Conservation (phyloP, 192 early-diverging fungal species). For the Coemansia sp. region DNA sequence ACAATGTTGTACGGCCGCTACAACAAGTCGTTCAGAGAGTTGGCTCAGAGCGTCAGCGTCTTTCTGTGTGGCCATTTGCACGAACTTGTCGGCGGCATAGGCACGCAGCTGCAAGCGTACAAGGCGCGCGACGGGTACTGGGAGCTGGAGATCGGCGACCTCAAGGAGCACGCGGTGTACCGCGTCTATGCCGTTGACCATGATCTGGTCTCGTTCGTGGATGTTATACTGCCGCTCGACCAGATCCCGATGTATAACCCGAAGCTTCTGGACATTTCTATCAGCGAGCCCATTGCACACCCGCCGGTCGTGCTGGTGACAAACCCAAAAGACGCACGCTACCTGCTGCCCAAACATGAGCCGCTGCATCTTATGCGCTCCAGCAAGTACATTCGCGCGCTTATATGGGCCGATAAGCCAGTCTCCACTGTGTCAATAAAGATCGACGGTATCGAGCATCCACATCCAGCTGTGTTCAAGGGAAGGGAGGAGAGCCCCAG, state of each 20-base stretch:
- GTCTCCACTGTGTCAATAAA: slow-evolving; percentile 43
- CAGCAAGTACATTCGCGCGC: slow-evolving; percentile 74
- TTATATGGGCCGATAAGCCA: slow-evolving; percentile 67
- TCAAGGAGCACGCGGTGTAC: slow-evolving; percentile 88
- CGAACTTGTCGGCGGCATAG: slow-evolving; percentile 59
- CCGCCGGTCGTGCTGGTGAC: slow-evolving; percentile 83
- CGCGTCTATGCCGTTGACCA: slow-evolving; percentile 85
- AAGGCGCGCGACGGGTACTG: slow-evolving; percentile 64
- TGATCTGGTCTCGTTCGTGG: slow-evolving; percentile 81
- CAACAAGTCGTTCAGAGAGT: slow-evolving; percentile 61
- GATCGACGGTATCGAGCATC: slow-evolving; percentile 59
- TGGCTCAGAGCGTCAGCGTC: slow-evolving; percentile 67
- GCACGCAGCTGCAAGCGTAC: slow-evolving; percentile 68
- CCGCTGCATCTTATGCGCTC: slow-evolving; percentile 64
- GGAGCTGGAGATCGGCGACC: slow-evolving; percentile 87
- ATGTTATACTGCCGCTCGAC: slow-evolving; percentile 66
- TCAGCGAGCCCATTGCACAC: slow-evolving; percentile 46
- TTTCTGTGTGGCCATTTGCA: slow-evolving; percentile 91
- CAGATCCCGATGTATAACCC: slow-evolving; percentile 61
- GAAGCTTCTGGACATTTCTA: slow-evolving; percentile 18
- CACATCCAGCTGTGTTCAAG: slow-evolving; percentile 51
- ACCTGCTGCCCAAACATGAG: slow-evolving; percentile 69
- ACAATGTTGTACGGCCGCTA: slow-evolving; percentile 74
- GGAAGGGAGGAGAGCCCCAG: slow-evolving; percentile 45
- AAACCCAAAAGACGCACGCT: slow-evolving; percentile 86